Conservation (phyloP, 1,284 basidiomycete species). For the Trichosporon ovoides region DNA sequence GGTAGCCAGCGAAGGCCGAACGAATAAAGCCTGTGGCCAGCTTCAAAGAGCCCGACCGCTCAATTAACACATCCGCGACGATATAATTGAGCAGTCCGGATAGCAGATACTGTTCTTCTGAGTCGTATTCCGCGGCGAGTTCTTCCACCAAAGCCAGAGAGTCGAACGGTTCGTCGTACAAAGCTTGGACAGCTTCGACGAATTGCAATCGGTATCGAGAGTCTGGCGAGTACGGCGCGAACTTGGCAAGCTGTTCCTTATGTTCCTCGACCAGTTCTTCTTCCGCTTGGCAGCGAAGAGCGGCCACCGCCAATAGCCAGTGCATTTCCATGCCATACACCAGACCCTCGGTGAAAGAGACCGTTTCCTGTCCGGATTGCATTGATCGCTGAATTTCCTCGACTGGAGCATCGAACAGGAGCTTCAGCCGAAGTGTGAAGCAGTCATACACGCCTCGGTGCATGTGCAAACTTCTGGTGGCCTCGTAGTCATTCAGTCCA, state of each 20-base stretch:
- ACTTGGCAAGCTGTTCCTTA: slow-evolving; percentile 4
- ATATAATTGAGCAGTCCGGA: slow-evolving; percentile 25
- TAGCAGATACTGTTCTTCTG: slow-evolving; percentile 15
- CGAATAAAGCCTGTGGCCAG: slow-evolving; percentile 21
- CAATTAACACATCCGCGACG: slow-evolving; percentile 17
- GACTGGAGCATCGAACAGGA: slow-evolving; percentile 30
- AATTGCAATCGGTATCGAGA: slow-evolving; percentile 9
- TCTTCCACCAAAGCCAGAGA: slow-evolving; percentile 15
- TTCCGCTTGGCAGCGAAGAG: slow-evolving; percentile 12
- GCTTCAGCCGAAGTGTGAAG: slow-evolving; percentile 24
- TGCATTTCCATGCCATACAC: slow-evolving; percentile 23
- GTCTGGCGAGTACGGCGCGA: slow-evolving; percentile 14
- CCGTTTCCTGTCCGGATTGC: not conserved
- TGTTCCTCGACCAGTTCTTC: slow-evolving; percentile 2
- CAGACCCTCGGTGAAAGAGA: slow-evolving; percentile 13
- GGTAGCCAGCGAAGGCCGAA: slow-evolving; percentile 15
- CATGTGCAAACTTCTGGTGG: slow-evolving; percentile 10
- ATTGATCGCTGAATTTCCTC: slow-evolving; percentile 12
- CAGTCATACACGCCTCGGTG: slow-evolving; percentile 21
- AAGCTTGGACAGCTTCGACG: slow-evolving; percentile 4
- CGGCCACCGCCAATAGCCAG: slow-evolving; percentile 21
- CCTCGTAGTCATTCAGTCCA: slow-evolving; percentile 13
- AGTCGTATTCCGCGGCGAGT: slow-evolving; percentile 17
- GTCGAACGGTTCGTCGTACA: slow-evolving; percentile 9
- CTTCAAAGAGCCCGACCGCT: slow-evolving; percentile 13